phyloP scores from a whole-genome alignment of 129 eudicot species.

The Erigeron canadensis region DNA sequence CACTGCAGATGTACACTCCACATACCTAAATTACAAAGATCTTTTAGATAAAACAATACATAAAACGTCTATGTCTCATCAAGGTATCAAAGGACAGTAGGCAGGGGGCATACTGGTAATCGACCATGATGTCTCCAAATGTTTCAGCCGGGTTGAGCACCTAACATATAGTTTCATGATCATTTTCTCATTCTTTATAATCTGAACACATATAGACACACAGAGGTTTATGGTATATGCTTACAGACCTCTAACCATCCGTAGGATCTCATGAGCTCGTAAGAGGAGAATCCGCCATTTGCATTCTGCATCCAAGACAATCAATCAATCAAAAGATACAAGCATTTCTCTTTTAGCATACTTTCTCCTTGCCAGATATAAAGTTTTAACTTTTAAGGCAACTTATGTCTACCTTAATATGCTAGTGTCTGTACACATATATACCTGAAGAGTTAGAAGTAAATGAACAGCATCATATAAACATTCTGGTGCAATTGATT shows the following conservation, averaged over 20 bases:
- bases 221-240: neutral
- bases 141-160: conserved; percentile 64
- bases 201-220: neutral
- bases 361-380: neutral
- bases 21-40: conserved; percentile 43
- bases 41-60: conserved; percentile 19
- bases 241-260: conserved; percentile 56
- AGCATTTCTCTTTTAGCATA: neutral
- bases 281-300: conserved; percentile 55
- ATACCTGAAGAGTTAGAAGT: conserved; percentile 64
- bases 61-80: neutral
- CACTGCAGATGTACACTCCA: conserved; percentile 68
- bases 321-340: too few species aligned
- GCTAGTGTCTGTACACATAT: neutral
- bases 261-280: conserved; percentile 62
- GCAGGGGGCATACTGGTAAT: conserved; percentile 50
- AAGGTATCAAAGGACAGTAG: neutral
- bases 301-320: conserved; percentile 31
- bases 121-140: conserved; percentile 57
- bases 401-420: neutral
- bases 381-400: neutral
- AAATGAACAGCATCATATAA: conserved; percentile 56
- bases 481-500: conserved; percentile 41
- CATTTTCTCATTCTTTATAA: conserved; percentile 6
- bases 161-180: conserved; percentile 21